Evolutionary conservation across 768 basidiomycete species (phyloP), one percentile per base, ranked within the genome.

Genomic region (Termitomyces heimii): DNA sequence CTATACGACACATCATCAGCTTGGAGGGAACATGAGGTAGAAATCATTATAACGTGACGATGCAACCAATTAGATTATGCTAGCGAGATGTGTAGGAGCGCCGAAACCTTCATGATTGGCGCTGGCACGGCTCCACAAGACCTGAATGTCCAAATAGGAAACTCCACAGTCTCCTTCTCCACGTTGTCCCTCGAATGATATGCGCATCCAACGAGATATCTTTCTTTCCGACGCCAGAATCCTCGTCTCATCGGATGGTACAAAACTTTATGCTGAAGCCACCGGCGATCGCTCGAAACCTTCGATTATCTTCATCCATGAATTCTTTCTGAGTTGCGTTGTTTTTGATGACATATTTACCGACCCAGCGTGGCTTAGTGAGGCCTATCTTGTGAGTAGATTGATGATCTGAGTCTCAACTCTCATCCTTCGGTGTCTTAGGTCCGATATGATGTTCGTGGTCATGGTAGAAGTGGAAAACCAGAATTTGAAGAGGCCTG

Each of bases 291-390:
- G 70, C 9, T 62, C 67, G n/a, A 73, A 72, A 42, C 75, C 70
- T 29, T 63, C 70, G 14, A 51, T 77, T 24, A 67, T 78, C 47
- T 75, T 76, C 63, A 68, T 76, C 18, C 75, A 72, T 54, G 76
- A 72, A 5, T 67, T 75, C 56, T 64, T 66, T 6, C 63, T 71
- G 60, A 68, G 66, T 31, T 61, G 65, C 12, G 61, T 67, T 28
- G 67, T 64, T 9, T 78, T 73, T 55, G 72, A 76, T 57, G 62
- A 60, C 53, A 70, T 75, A 55, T 75, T 77, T 58, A 44, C 39
- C 34, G 73, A 75, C 59, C 55, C 63, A 5, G 42, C 54, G 22
- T 69, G 73, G 65, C 56, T 62, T 31, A 59, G 59, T 37, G 55
- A 63, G 18, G 58, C 68, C 42, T 67, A 73, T 57, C 60, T 75